These are phyloP conservation scores for Pyricularia sp. DNA, from an alignment of 2,329 filamentous ascomycete species.

Conservation along the genomic window DNA sequence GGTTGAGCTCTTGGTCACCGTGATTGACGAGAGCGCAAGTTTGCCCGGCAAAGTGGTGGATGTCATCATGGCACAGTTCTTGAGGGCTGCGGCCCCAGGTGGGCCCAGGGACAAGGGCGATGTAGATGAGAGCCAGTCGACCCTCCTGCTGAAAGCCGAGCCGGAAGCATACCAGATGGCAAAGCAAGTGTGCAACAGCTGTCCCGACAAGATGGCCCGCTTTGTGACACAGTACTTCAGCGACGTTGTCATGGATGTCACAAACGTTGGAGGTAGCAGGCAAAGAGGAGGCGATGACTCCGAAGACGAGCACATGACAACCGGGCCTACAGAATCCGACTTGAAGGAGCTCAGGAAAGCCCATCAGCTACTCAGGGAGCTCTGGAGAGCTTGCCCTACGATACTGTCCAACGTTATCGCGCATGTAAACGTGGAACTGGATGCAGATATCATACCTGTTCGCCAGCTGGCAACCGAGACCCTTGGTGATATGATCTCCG, in stretches of 20 bases:
- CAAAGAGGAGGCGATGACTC: slow-evolving; percentile 50
- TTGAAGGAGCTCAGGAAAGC: slow-evolving; percentile 83
- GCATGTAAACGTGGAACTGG: slow-evolving; percentile 85
- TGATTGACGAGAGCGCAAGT: slow-evolving; percentile 77
- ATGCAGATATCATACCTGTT: slow-evolving; percentile 79
- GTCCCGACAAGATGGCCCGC: slow-evolving; percentile 87
- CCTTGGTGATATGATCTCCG: slow-evolving; percentile 87
- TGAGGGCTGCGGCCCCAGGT: slow-evolving; percentile 70
- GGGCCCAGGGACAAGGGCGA: slow-evolving; percentile 48
- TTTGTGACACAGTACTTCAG: slow-evolving; percentile 96
- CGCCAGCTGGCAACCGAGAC: slow-evolving; percentile 87
- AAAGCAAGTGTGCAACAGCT: slow-evolving; percentile 83
- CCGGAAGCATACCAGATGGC: slow-evolving; percentile 95
- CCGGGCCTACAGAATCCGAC: slow-evolving; percentile 70
- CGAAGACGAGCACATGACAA: slow-evolving; percentile 49
- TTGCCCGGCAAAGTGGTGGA: slow-evolving; percentile 80
- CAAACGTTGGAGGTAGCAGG: slow-evolving; percentile 42
- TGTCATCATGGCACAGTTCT: slow-evolving; percentile 89
- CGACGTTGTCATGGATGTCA: slow-evolving; percentile 88
- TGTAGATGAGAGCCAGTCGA: slow-evolving; percentile 69
- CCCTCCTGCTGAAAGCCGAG: slow-evolving; percentile 75
- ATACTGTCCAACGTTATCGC: slow-evolving; percentile 90
- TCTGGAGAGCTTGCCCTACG: slow-evolving; percentile 85
- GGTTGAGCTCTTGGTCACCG: slow-evolving; percentile 70
- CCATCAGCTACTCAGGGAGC: slow-evolving; percentile 77